A percentile compares a stretch with the other conserved stretches of the same genome.
These are phyloP conservation scores for Remersonia thermophila DNA, from an alignment of 2,329 filamentous ascomycete species.

Conservation along the genomic window DNA sequence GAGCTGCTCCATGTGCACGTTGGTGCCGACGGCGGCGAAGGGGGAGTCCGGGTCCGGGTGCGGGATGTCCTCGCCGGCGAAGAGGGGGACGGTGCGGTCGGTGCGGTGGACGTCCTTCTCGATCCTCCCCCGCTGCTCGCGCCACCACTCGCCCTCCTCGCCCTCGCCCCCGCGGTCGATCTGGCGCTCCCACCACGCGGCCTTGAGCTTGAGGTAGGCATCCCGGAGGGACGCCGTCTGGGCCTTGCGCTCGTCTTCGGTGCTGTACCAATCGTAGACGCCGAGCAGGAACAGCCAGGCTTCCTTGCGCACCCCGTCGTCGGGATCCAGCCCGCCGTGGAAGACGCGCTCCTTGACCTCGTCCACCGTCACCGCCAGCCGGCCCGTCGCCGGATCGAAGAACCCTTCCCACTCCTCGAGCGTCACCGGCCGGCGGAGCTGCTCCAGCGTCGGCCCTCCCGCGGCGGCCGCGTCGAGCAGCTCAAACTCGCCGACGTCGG, in stretches of 20 bases:
- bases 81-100: slow-evolving; percentile 87
- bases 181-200: slow-evolving; percentile 89
- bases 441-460: slow-evolving; percentile 50
- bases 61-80: slow-evolving; percentile 89
- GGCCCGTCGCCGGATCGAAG: slow-evolving; percentile 65
- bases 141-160: slow-evolving; percentile 89
- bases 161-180: slow-evolving; percentile 68
- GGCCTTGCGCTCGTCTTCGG: slow-evolving; percentile 68
- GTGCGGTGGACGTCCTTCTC: slow-evolving; percentile 98
- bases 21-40: slow-evolving; percentile 85
- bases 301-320: slow-evolving; percentile 89
- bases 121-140: slow-evolving; percentile 84
- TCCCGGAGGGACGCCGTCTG: slow-evolving; percentile 77
- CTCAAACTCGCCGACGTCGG: slow-evolving; percentile 91
- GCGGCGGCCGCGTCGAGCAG: slow-evolving; percentile 69
- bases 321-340: slow-evolving; percentile 77
- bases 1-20: slow-evolving; percentile 95
- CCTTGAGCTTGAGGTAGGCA: slow-evolving; percentile 88
- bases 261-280: slow-evolving; percentile 88
- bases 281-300: slow-evolving; percentile 92
- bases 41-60: slow-evolving; percentile 94
- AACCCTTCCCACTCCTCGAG: slow-evolving; percentile 83
- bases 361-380: slow-evolving; percentile 67
- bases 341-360: slow-evolving; percentile 97
- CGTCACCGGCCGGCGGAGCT: slow-evolving; percentile 65